Base-by-base conservation (phyloP, 2,329 filamentous ascomycete genomes). In the Fusarium sterilihyphosum region DNA sequence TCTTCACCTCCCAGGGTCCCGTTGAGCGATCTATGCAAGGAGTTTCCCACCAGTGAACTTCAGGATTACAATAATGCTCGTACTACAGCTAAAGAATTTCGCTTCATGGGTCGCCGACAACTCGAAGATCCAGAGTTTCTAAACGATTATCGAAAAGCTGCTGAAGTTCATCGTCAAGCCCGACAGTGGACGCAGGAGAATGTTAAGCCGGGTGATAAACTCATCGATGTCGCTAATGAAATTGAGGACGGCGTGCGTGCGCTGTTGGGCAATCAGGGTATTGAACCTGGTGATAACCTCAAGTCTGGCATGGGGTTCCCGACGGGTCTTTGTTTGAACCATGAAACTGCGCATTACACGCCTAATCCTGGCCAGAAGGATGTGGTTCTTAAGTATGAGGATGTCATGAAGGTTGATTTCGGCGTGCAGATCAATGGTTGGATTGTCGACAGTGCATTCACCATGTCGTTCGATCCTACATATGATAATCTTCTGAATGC, bases 251-350 rank as follows among this genome's bases (percentile, higher is more conserved):
- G 92, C 47, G 93, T 95, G 31, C 89, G 94, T 71, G 89, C 92
- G 13, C 83, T 96, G 71, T 90, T 92, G 18, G 93, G 92, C 1
- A 93, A 96, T 79, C 88, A 88, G 74, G 94, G 93, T 3, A 83
- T 95, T 29, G 89, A 93, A 71, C 91, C 93, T 67, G 94, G 94
- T 3, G 93, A 95, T 73, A 90, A 90, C 65, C 85, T 95, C 72
- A 90, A 90, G 79, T 92, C 91, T 31, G 94, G 94, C 40, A 92
- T 96, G 88, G 94, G 92, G 2, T 96, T 96, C 82, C 94, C 94
- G 3, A 95, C 93, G 4, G 94, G 94, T 59, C 84, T 96, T 49
- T 94, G 92, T 79, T 87, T 96, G 73, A 95, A 96, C 82, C 89
- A 95, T 78, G 92, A 92, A 69, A 93, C 93, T 2, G 94, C 94